A percentile compares a stretch with the other conserved stretches of the same genome.
These are phyloP conservation scores for Coniochaeta pulveracea DNA, from an alignment of 2,329 filamentous ascomycete species.

Conservation along the genomic window DNA sequence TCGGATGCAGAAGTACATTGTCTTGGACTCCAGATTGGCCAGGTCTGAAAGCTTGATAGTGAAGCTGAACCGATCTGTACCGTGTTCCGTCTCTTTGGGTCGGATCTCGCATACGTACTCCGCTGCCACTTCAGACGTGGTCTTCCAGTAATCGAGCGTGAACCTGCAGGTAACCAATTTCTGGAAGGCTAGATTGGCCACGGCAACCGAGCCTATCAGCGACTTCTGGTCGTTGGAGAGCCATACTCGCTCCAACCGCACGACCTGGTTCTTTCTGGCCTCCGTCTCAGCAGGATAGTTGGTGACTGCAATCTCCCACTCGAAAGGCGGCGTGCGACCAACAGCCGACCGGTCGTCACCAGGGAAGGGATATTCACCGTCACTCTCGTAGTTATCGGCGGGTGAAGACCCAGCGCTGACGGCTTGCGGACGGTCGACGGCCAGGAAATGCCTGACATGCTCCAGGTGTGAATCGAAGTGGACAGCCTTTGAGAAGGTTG, in stretches of 20 bases:
- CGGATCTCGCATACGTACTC: conserved; percentile 75
- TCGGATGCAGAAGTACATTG: conserved; percentile 80
- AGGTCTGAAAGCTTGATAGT: conserved; percentile 87
- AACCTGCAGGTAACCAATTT: conserved; percentile 88
- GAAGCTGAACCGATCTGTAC: conserved; percentile 85
- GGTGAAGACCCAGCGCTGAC: conserved; percentile 92
- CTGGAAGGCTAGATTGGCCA: conserved; percentile 80
- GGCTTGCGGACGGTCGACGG: conserved; percentile 87
- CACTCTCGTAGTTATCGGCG: conserved; percentile 76
- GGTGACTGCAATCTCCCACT: conserved; percentile 78
- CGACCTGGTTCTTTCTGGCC: conserved; percentile 51
- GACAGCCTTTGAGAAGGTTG: conserved; percentile 92
- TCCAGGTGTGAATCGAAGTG: conserved; percentile 96
- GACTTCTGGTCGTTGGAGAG: conserved; percentile 80
- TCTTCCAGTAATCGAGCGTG: conserved; percentile 97
- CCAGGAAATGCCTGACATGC: conserved; percentile 89
- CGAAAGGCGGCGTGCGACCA: conserved; percentile 43
- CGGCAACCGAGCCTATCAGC: conserved; percentile 71
- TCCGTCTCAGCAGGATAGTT: conserved; percentile 69
- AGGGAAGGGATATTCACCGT: conserved; percentile 79
- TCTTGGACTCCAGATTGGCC: conserved; percentile 85
- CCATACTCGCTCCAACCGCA: conserved; percentile 78
- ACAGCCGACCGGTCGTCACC: conserved; percentile 30
- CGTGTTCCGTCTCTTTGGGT: conserved; percentile 48
- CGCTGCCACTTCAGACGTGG: conserved; percentile 85